phyloP scores from a whole-genome alignment of 2,329 filamentous ascomycete genomes.

The Proliferodiscus dingleyae region DNA sequence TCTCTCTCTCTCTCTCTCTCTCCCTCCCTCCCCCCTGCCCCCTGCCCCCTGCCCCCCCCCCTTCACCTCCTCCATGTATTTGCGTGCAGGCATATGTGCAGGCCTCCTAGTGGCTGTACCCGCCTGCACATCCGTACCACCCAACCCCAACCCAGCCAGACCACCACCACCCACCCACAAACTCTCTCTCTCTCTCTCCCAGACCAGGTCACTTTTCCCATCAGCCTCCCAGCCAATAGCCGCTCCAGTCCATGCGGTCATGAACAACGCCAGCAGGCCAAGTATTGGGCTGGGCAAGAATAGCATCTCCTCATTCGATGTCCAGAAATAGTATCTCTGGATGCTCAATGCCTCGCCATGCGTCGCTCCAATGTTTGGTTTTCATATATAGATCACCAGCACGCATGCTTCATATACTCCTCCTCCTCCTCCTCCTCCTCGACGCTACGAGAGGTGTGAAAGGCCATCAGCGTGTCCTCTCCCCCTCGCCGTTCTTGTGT shows the following conservation, averaged over 20 bases:
- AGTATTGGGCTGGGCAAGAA: slow-evolving; percentile 35
- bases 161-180: too few relatives aligned
- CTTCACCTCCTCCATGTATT: too few relatives aligned
- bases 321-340: slow-evolving; percentile 43
- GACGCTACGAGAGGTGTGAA: slow-evolving; percentile 23
- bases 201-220: too few relatives aligned
- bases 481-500: slow-evolving; percentile 17
- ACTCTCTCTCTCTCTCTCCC: too few relatives aligned
- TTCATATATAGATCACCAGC: slow-evolving; percentile 29
- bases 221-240: slow-evolving; percentile 26
- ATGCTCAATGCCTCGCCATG: slow-evolving; percentile 26
- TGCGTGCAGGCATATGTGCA: neutral
- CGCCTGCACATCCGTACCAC: neutral
- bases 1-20: too few relatives aligned
- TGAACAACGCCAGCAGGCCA: slow-evolving; percentile 26
- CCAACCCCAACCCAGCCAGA: slow-evolving; percentile 4
- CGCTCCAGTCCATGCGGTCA: slow-evolving; percentile 28
- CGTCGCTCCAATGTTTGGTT: slow-evolving; percentile 15
- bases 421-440: too few relatives aligned
- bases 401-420: slow-evolving; percentile 17
- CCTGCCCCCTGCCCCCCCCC: too few relatives aligned
- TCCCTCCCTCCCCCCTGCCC: too few relatives aligned
- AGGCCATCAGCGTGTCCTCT: slow-evolving; percentile 24
- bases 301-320: slow-evolving; percentile 30
- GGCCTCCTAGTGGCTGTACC: neutral